Base-by-base conservation (phyloP, 176 grass and related monocot species). In the Triticum turgidum region DNA sequence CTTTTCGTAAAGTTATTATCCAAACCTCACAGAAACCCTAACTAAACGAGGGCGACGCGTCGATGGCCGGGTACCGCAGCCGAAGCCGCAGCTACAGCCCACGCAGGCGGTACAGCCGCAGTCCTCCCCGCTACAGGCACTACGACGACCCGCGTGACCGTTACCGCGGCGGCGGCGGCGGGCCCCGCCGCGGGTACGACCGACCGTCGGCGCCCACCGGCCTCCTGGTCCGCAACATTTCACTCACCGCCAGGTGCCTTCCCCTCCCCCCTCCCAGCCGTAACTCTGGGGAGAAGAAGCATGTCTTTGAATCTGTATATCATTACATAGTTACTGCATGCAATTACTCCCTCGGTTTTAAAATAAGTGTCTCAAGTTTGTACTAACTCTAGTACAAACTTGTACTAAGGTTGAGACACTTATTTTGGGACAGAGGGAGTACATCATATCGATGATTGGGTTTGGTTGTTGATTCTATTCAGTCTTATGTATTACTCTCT, bases 201-300 rank as follows among this genome's bases (percentile, higher is more conserved):
- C 90, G 90, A 44, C 77, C 73, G 9, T 68, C 82, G 4, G 62
- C 84, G 12, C 90, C 80, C 65, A 81, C 90, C 17, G 93, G 93
- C 4, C 93, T 94, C 81, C 93, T 94, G 13, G 41, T 94, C 52
- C 90, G 93, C 3, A 94, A 94, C 69, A 92, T 94, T 58, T 81
- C 93, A 63, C 90, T 92, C 69, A 87, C 81, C 32, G 88, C 90
- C 13, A 90, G 93, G 93, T 94, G 9, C 21, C 8, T 22, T 32
- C 11, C 21, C 32, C 35, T 27, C 27, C 42, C 42, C 42, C 42
- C 11, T 11, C 3, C 44, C 15, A 76, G 44, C 21, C 24, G n/a
- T 75, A 7, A 5, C 33, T 13, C 73, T 73, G 13, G 5, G 29
- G 9, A 52, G 18, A 59, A 41, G 58, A 39, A 41, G 58, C n/a